Base-by-base conservation (phyloP, 2,329 filamentous ascomycete genomes). In the Trichoderma oligosporum region DNA sequence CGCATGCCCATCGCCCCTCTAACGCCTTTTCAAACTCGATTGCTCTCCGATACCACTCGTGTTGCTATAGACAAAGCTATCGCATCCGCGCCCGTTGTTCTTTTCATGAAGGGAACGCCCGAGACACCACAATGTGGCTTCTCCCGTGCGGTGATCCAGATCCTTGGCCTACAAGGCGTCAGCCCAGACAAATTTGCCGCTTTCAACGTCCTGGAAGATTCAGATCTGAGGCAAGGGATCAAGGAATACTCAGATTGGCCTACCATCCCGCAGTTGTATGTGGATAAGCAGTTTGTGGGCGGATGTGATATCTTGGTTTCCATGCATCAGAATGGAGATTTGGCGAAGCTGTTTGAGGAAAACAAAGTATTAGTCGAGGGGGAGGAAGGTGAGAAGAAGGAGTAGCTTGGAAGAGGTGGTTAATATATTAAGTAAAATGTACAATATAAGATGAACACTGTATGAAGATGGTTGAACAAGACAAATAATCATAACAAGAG, bases 171-270 rank as follows among this genome's bases (percentile, higher is more conserved):
- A 67, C 93, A 99, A 76, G 94, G 94, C 62, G 91, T 99, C 61
- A 89, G 97, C 76, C 94, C 94, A 14, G 81, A 82, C 63, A 97
- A 97, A 78, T 99, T 99, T 71, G 89, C 91, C n/a, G 93, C 94
- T 7, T 97, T 96, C 75, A 97, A 99, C 75, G 94, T 99, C 36
- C 76, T 99, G 57, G 94, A 97, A 75, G 92, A 97, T 72, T 74
- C 87, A 4, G 92, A 95, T 70, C 75, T 99, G 70, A 84, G 94
- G 66, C 78, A 86, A 75, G 93, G 94, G 52, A 96, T 99, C 78
- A 99, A 99, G 77, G 93, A 99, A 76, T 99, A 94, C 79, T 96
- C 92, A 1, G 94, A 97, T 71, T 99, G 94, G 94, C 94, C 94
- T 12, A 99, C 94, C 18, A 97, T 99, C 71, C 94, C 94, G 6